These are phyloP conservation scores for Suillus hirtellus DNA, from an alignment of 768 basidiomycete genomes.

Conservation along the genomic window DNA sequence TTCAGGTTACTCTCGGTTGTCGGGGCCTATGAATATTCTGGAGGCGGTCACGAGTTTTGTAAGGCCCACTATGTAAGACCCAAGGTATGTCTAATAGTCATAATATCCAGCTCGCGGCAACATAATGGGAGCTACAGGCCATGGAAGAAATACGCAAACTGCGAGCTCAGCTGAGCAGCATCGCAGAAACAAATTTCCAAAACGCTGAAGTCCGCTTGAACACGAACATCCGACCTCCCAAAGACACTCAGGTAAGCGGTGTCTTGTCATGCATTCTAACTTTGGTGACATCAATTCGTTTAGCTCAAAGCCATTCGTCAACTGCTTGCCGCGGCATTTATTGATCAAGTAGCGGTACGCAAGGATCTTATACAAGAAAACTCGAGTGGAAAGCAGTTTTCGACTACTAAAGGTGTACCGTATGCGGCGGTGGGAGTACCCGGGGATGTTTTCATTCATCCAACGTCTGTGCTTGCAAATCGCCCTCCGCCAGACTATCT, in stretches of 20 bases:
- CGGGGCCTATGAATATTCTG: conserved; percentile 93
- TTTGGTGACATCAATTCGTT: conserved; percentile 10
- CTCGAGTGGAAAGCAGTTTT: conserved; percentile 63
- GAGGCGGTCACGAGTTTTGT: conserved; percentile 81
- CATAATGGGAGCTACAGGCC: conserved; percentile 50
- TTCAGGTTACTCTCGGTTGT: conserved; percentile 91
- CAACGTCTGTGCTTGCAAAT: conserved; percentile 76
- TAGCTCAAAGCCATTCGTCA: conserved; percentile 91
- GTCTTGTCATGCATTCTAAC: neutral
- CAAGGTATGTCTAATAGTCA: conserved; percentile 57
- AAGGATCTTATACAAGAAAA: conserved; percentile 75
- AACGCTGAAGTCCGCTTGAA: conserved; percentile 58
- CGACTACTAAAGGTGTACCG: conserved; percentile 76
- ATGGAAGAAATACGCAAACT: conserved; percentile 99
- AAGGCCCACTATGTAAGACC: conserved; percentile 83
- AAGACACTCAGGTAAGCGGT: conserved; percentile 63
- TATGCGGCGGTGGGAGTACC: conserved; percentile 79
- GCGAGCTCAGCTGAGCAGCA: conserved; percentile 82
- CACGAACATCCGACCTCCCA: conserved; percentile 74
- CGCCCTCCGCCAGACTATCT: conserved; percentile 81
- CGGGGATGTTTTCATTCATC: conserved; percentile 92
- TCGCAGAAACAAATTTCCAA: conserved; percentile 79
- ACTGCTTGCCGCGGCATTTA: conserved; percentile 84
- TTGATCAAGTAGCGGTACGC: conserved; percentile 92
- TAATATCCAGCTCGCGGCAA: neutral